A percentile compares a stretch with the other conserved stretches of the same genome.
Evolutionary conservation across 139 green algal genomes (phyloP).

Genomic region (Protoeuglena noctilucae): DNA sequence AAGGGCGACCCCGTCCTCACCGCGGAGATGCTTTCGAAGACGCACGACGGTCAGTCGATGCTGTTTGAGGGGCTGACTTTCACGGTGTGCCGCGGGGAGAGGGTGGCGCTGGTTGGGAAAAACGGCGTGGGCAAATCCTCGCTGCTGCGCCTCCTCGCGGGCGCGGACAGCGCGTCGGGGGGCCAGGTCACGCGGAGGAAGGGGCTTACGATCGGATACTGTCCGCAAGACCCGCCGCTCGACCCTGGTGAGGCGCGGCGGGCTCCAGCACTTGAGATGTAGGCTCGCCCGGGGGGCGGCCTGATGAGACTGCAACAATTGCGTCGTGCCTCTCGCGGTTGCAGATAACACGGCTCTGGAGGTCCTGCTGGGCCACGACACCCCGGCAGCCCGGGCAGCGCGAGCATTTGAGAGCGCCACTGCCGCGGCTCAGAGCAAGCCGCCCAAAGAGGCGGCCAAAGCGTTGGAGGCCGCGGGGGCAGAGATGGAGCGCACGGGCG

Average conservation of each 20-base stretch:
- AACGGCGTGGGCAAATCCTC: slow-evolving; percentile 57
- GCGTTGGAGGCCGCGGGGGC: slow-evolving; percentile 38
- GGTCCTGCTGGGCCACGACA: slow-evolving; percentile 10
- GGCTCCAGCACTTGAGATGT: slow-evolving; percentile 16
- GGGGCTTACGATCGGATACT: slow-evolving; percentile 25
- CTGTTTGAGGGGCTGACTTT: slow-evolving; percentile 48
- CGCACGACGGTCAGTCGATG: slow-evolving; percentile 38
- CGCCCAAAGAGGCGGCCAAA: neutral
- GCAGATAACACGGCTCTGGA: slow-evolving; percentile 10
- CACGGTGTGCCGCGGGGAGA: slow-evolving; percentile 33
- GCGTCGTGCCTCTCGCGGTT: slow-evolving; percentile 8
- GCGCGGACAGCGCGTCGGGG: slow-evolving; percentile 24
- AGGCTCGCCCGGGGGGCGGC: no score
- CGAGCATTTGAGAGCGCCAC: slow-evolving; percentile 11
- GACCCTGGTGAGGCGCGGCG: neutral
- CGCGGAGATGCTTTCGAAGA: slow-evolving; percentile 39
- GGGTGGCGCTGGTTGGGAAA: slow-evolving; percentile 38
- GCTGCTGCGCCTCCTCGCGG: slow-evolving; percentile 41
- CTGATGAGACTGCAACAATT: no score
- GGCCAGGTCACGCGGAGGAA: slow-evolving; percentile 13
- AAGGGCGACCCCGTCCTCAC: slow-evolving; percentile 23
- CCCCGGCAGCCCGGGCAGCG: slow-evolving; percentile 12
- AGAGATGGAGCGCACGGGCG: slow-evolving; percentile 37
- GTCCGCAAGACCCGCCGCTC: slow-evolving; percentile 31
- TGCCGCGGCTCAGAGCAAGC: no score